Percentiles rank a stretch among this genome's conserved stretches.
These are phyloP conservation scores for Fusarium chaquense DNA, from an alignment of 2,329 filamentous ascomycete genomes.

Conservation along the genomic window DNA sequence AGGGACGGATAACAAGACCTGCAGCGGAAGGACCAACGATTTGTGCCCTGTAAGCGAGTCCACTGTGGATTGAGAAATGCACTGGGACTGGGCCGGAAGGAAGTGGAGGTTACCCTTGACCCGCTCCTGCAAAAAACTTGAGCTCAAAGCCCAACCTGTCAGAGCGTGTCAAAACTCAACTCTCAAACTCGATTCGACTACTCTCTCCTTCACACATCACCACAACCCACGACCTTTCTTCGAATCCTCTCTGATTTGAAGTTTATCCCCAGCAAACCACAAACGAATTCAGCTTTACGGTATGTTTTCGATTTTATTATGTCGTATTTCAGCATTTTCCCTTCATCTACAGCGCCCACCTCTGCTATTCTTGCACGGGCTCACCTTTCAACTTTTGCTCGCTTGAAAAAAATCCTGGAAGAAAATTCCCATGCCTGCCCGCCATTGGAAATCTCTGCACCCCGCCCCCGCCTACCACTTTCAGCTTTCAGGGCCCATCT, in stretches of 20 bases:
- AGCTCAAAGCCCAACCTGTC: constrained; percentile 38
- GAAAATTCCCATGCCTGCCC: constrained; percentile 30
- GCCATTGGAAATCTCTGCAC: constrained; percentile 48
- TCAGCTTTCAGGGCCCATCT: constrained; percentile 32
- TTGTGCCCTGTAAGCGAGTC: constrained; percentile 44
- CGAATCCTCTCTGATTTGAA: constrained; percentile 23
- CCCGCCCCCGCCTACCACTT: constrained; percentile 49
- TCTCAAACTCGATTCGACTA: constrained; percentile 12
- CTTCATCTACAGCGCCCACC: not conserved
- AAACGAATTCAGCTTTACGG: constrained; percentile 18
- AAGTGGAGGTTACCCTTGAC: constrained; percentile 18
- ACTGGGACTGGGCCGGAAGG: constrained; percentile 9
- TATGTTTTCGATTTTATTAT: constrained; percentile 13
- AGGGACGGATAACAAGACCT: constrained; percentile 25
- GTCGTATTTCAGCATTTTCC: not conserved
- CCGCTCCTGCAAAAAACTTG: constrained; percentile 43
- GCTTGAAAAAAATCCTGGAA: constrained; percentile 28
- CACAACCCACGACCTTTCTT: constrained; percentile 34
- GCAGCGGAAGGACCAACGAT: constrained; percentile 42
- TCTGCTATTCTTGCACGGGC: constrained; percentile 4
- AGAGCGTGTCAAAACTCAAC: constrained; percentile 37
- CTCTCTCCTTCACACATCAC: constrained; percentile 37
- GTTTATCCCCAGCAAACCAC: constrained; percentile 14
- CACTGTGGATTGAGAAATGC: constrained; percentile 23
- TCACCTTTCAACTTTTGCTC: constrained; percentile 21